phyloP scores from a whole-genome alignment of 2,329 filamentous ascomycete genomes.

The Aspergillus pseudoglaucus region DNA sequence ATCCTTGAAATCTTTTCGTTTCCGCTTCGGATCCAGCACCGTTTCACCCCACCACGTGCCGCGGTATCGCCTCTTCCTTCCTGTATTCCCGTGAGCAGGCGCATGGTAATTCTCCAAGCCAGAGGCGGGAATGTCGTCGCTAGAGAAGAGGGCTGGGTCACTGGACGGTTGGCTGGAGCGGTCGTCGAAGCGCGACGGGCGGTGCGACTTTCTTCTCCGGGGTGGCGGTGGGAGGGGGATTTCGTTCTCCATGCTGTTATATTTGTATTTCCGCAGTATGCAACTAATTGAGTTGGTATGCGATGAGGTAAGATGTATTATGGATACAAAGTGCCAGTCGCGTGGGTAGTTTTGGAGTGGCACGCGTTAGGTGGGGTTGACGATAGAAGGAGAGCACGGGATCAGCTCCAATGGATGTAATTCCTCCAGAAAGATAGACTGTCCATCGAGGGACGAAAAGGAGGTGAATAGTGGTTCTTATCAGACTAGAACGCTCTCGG shows the following conservation, averaged over 20 bases:
- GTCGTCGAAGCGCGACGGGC: slow-evolving; percentile 28
- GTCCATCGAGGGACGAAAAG: neutral
- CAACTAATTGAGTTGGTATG: too few species aligned
- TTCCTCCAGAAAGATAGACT: neutral
- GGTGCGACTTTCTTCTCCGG: slow-evolving; percentile 24
- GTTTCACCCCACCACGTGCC: slow-evolving; percentile 42
- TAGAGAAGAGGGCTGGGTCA: slow-evolving; percentile 43
- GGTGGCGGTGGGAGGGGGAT: slow-evolving; percentile 33
- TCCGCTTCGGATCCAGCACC: slow-evolving; percentile 30
- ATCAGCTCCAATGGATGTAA: too few species aligned
- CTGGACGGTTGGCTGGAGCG: slow-evolving; percentile 35
- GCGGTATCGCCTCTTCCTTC: slow-evolving; percentile 36
- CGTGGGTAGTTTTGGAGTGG: neutral
- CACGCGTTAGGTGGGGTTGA: neutral
- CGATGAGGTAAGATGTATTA: neutral
- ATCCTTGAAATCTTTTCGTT: slow-evolving; percentile 37
- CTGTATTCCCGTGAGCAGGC: slow-evolving; percentile 10
- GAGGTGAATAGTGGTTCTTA: neutral
- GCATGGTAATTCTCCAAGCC: slow-evolving; percentile 40
- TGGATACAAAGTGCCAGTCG: neutral
- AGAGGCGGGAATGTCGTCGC: slow-evolving; percentile 41
- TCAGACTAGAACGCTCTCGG: neutral
- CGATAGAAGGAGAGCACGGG: too few species aligned
- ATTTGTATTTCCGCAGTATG: neutral
- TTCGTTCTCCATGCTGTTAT: slow-evolving; percentile 31